Base-by-base conservation (phyloP, 2,329 filamentous ascomycete genomes). In the Lomentospora prolificans region DNA sequence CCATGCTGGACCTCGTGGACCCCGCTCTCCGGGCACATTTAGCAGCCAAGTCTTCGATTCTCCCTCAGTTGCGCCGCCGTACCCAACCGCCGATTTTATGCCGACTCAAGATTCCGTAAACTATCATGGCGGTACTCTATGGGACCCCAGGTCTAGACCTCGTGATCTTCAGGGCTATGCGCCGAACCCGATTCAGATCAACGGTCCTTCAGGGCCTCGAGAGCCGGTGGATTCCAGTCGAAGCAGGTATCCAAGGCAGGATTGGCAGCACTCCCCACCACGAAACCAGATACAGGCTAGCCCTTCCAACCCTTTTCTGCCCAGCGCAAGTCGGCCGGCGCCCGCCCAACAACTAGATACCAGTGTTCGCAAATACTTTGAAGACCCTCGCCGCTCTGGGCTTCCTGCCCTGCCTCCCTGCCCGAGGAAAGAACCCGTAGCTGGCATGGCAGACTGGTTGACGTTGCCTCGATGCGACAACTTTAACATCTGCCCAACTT, bases 401-500 rank as follows among this genome's bases (percentile, higher is more conserved):
- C 63, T 76, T 5, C 66, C 72, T 9, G 70, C 73, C 22, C 75
- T 91, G 12, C 81, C 87, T 3, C 77, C 51, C 3, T 96, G 91
- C 62, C 85, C 85, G 5, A 79, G 89, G 58, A 81, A 78, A 39
- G 72, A 77, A 3, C 80, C 81, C 9, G 78, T 82, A 10, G 72
- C 79, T 8, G 84, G 84, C 1, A 78, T 84, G 58, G 75, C 85
- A 59, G 89, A 94, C 64, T 96, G 91, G 89, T 83, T 90, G 59
- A 91, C 86, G 0, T 75, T 96, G 3, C 81, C 82, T 3, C 81
- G 82, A 12, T 80, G 84, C 58, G 79, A 84, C 10, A 80, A 81
- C 58, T 87, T 96, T 62, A 82, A 89, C 59, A 86, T 96, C 50
- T 96, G 92, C 63, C 88, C 89, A 0, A 81, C 80, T 10, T 97